Evolutionary conservation across 176 grass and related monocot genomes (phyloP), one percentile per base, ranked within the genome.

Genomic region (Aechmea fasciata): DNA sequence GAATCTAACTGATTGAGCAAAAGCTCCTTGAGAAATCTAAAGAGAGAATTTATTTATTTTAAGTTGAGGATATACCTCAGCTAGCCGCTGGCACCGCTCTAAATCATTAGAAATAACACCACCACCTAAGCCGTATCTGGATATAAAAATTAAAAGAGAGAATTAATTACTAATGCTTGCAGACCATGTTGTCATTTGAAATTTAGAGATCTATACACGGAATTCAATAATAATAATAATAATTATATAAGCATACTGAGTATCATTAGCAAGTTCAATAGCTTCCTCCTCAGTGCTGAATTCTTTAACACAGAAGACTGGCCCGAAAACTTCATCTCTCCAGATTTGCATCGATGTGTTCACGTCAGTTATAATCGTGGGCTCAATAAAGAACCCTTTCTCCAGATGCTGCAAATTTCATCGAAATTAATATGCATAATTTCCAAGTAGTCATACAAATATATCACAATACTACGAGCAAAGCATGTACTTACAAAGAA

Each of bases 291-390:
- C 92, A 11, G 72, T 88, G 71, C 78, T 84, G 79, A 96, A 99
- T 74, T 75, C 80, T 69, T 90, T 90, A 29, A 93, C 84, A 75
- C 94, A 99, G 10, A 99, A 50, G 71, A 99, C 89, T 67, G 94
- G 89, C 52, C 94, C 94, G 77, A 96, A 96, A 22, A 93, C 78
- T 77, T 99, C 94, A 75, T 99, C 94, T 79, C 84, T 90, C 94
- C 94, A 99, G 74, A 99, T 93, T 93, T 99, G 82, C 94, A 99
- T 99, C 14, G 94, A 90, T 47, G 94, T 90, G 50, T 87, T 86
- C 19, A 93, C 70, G 67, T 99, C 83, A 49, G 87, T 84, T 81
- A 99, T 84, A 63, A 99, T 93, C 61, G 84, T 77, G 50, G 89
- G 94, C 71, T 99, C 94, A 77, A 99, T 83, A 57, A 79, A 99